These are phyloP conservation scores for Xylaria bambusicola DNA, from an alignment of 495 filamentous ascomycete species.

Conservation along the genomic window DNA sequence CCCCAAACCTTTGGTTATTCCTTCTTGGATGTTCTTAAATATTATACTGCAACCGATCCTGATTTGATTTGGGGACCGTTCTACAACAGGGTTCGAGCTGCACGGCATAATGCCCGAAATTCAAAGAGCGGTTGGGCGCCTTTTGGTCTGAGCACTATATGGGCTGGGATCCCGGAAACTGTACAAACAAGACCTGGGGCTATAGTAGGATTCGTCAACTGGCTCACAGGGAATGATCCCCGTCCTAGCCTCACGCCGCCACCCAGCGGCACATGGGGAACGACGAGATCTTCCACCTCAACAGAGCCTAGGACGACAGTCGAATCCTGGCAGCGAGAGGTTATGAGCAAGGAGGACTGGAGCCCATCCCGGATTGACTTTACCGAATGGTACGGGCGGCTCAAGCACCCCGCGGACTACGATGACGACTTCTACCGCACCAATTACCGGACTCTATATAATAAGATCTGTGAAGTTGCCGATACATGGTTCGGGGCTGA, in stretches of 20 bases:
- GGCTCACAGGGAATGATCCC: not conserved
- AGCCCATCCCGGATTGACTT: slow-evolving; percentile 30
- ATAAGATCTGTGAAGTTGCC: slow-evolving; percentile 16
- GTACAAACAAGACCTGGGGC: slow-evolving; percentile 14
- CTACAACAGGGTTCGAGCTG: slow-evolving; percentile 18
- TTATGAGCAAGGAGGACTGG: slow-evolving; percentile 2
- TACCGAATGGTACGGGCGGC: slow-evolving; percentile 7
- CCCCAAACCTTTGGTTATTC: slow-evolving; percentile 11
- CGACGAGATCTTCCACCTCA: no score
- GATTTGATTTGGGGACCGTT: slow-evolving; percentile 29
- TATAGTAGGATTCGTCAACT: not conserved
- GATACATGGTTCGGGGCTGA: slow-evolving; percentile 24
- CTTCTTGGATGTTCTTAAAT: slow-evolving; percentile 6
- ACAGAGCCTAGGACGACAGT: not conserved
- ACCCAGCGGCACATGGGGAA: no score
- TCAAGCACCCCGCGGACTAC: slow-evolving; percentile 25
- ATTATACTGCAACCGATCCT: slow-evolving; percentile 12
- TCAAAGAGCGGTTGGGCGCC: not conserved
- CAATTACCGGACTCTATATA: slow-evolving; percentile 23
- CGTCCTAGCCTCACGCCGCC: not conserved
- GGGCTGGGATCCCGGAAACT: slow-evolving; percentile 21
- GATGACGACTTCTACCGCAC: slow-evolving; percentile 24
- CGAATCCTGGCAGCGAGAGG: not conserved
- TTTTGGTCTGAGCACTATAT: slow-evolving; percentile 13
- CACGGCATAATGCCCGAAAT: slow-evolving; percentile 8